Percentiles rank a stretch among this genome's conserved stretches.
phyloP scores from a whole-genome alignment of 169 alveolate species.

The Eimeria zaria region DNA sequence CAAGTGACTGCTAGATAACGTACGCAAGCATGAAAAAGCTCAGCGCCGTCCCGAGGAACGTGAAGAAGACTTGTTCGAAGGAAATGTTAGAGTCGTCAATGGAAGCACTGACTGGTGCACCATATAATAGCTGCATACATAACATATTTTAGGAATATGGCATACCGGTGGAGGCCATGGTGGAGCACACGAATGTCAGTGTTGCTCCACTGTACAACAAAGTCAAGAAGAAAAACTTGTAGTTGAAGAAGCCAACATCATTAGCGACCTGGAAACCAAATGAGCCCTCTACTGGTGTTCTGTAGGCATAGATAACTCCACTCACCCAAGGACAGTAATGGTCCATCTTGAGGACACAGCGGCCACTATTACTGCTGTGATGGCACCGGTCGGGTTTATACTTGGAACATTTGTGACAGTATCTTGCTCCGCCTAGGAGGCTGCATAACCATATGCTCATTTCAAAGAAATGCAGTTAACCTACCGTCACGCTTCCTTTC shows the following conservation, averaged over 20 bases:
- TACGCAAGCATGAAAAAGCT: constrained; percentile 77
- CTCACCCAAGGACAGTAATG: constrained; percentile 85
- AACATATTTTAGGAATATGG: not conserved
- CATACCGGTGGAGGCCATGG: constrained; percentile 75
- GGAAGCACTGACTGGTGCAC: constrained; percentile 74
- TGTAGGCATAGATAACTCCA: not conserved
- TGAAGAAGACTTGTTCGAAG: constrained; percentile 82
- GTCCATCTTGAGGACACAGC: constrained; percentile 82
- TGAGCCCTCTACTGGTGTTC: not conserved
- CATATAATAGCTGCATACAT: constrained; percentile 9
- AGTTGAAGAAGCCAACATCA: constrained; percentile 80
- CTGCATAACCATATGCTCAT: not conserved
- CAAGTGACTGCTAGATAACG: not conserved
- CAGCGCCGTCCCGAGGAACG: constrained; percentile 83
- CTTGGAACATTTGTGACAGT: constrained; percentile 80
- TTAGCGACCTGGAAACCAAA: constrained; percentile 76
- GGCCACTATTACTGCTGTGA: constrained; percentile 82
- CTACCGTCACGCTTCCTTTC: constrained; percentile 85
- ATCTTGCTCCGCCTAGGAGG: constrained; percentile 72
- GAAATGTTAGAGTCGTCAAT: constrained; percentile 77
- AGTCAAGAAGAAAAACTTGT: constrained; percentile 88
- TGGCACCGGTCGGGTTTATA: constrained; percentile 84
- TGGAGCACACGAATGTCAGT: constrained; percentile 32
- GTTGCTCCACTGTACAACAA: constrained; percentile 80
- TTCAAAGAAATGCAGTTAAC: not conserved